Evolutionary conservation across 2,329 filamentous ascomycete species (phyloP).

Genomic region (Acrocalymma vagum): DNA sequence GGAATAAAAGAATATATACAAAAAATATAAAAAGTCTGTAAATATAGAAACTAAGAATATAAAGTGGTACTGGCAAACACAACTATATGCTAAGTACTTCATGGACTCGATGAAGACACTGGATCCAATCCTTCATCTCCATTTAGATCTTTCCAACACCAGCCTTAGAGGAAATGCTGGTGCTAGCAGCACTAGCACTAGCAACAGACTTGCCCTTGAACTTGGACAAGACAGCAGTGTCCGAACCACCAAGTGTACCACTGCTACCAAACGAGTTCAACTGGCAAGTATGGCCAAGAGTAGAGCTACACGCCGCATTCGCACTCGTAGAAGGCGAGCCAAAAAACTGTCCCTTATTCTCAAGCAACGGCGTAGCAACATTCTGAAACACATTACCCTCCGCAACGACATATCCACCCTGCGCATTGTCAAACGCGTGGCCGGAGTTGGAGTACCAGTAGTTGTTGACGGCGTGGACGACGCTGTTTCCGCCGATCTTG

Average conservation of each 20-base stretch:
- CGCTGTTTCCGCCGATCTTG: slow-evolving; percentile 64
- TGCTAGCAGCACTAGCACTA: slow-evolving; percentile 48
- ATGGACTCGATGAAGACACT: too few relatives aligned
- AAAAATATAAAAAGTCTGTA: too few relatives aligned
- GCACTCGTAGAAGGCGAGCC: slow-evolving; percentile 41
- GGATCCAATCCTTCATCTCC: too few relatives aligned
- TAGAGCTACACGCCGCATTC: slow-evolving; percentile 53
- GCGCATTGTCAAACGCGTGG: slow-evolving; percentile 64
- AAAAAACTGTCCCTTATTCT: slow-evolving; percentile 53
- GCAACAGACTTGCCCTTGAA: slow-evolving; percentile 65
- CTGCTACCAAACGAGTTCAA: slow-evolving; percentile 52
- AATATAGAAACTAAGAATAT: too few relatives aligned
- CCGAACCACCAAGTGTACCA: slow-evolving; percentile 39
- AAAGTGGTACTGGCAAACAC: too few relatives aligned
- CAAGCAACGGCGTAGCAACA: slow-evolving; percentile 53
- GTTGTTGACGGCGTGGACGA: slow-evolving; percentile 70
- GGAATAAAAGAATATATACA: too few relatives aligned
- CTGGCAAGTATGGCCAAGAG: slow-evolving; percentile 61
- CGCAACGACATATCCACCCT: slow-evolving; percentile 55
- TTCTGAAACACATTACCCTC: slow-evolving; percentile 69
- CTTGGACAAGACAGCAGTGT: slow-evolving; percentile 58
- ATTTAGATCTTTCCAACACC: slow-evolving; percentile 53
- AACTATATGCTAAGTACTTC: too few relatives aligned
- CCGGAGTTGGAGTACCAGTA: slow-evolving; percentile 64
- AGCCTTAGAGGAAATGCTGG: slow-evolving; percentile 51